Percentiles rank a stretch among this genome's conserved stretches.
Conservation (phyloP, 176 grass and related monocot species). For the Avena sativa region DNA sequence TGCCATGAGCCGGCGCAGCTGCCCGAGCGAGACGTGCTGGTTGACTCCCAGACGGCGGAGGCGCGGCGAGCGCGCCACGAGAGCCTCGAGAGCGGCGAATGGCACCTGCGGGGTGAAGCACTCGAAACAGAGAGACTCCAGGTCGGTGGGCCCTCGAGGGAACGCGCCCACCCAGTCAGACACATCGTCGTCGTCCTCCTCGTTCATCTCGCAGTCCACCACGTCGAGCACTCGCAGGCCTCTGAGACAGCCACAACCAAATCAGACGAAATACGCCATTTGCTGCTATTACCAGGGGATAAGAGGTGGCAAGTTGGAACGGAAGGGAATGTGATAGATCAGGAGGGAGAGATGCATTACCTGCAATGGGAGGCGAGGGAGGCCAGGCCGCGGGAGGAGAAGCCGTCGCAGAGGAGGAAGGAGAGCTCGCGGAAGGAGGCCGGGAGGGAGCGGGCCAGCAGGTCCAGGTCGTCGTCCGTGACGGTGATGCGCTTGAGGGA, state of each 20-base stretch:
- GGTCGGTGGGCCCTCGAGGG: slow-evolving; percentile 50
- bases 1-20: slow-evolving; percentile 76
- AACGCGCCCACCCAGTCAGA: slow-evolving; percentile 84
- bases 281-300: neutral
- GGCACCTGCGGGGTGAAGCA: slow-evolving; percentile 54
- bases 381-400: slow-evolving; percentile 76
- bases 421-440: slow-evolving; percentile 68
- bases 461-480: slow-evolving; percentile 77
- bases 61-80: slow-evolving; percentile 72
- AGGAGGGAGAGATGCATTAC: slow-evolving; percentile 46
- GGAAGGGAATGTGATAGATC: slow-evolving; percentile 7
- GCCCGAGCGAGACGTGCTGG: slow-evolving; percentile 65
- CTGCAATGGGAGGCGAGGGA: slow-evolving; percentile 82
- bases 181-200: slow-evolving; percentile 47
- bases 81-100: slow-evolving; percentile 64
- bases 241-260: slow-evolving; percentile 24
- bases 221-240: slow-evolving; percentile 71
- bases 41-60: slow-evolving; percentile 78
- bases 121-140: slow-evolving; percentile 82
- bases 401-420: slow-evolving; percentile 91
- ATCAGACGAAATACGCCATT: neutral
- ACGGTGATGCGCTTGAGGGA: slow-evolving; percentile 89
- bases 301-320: neutral
- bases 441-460: slow-evolving; percentile 55
- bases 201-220: slow-evolving; percentile 72